Percentiles rank a stretch among this genome's conserved stretches.
Conservation (phyloP, 2,329 filamentous ascomycete genomes). For the Sarocladium brachiariae region DNA sequence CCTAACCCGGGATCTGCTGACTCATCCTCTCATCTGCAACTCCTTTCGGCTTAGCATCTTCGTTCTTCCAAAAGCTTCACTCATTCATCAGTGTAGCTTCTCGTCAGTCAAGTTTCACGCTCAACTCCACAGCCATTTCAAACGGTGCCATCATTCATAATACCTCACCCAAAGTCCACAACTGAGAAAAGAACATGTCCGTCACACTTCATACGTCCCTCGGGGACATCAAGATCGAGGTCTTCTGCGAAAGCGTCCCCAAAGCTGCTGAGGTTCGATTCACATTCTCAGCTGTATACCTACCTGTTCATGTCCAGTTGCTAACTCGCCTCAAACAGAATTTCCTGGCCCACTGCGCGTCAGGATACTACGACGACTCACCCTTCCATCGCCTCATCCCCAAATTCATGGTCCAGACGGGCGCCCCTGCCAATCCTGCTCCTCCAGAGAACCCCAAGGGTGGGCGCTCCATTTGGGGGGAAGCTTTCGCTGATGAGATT, state of each 20-base stretch:
- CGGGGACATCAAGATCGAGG: conserved; percentile 88
- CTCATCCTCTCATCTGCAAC: conserved; percentile 3
- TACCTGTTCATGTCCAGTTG: neutral
- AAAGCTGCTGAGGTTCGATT: conserved; percentile 72
- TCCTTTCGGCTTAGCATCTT: neutral
- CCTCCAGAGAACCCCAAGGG: conserved; percentile 55
- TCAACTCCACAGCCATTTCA: neutral
- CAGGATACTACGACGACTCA: conserved; percentile 66
- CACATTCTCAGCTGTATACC: neutral
- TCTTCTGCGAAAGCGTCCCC: conserved; percentile 92
- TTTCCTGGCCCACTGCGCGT: conserved; percentile 81
- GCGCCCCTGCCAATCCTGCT: conserved; percentile 50
- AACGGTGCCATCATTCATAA: no score
- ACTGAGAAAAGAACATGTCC: conserved; percentile 39
- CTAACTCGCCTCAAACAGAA: conserved; percentile 45
- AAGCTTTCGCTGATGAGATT: conserved; percentile 74
- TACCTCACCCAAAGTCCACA: no score
- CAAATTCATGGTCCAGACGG: conserved; percentile 74
- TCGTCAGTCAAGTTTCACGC: neutral
- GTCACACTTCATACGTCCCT: conserved; percentile 77
- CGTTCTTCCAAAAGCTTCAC: conserved; percentile 1
- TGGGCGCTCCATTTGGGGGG: conserved; percentile 67
- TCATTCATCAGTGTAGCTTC: neutral
- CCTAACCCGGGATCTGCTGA: neutral
- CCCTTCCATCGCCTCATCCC: conserved; percentile 77